These are phyloP conservation scores for Clohesyomyces aquaticus DNA, from an alignment of 495 filamentous ascomycete genomes.

Conservation along the genomic window DNA sequence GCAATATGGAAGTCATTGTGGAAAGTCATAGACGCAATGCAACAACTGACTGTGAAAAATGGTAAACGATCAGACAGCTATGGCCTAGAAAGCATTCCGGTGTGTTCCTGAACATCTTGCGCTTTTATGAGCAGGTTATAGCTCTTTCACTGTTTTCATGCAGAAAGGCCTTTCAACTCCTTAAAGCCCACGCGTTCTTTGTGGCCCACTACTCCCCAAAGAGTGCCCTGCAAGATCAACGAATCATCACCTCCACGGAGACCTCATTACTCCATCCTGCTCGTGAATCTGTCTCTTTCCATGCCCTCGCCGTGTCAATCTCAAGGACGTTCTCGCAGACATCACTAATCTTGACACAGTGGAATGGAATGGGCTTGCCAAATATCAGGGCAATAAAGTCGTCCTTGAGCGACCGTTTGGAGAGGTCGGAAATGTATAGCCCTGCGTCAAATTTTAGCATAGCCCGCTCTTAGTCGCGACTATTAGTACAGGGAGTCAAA, in stretches of 20 bases:
- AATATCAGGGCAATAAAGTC: conserved; percentile 78
- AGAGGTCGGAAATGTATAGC: conserved; percentile 71
- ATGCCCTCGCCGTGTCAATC: conserved; percentile 77
- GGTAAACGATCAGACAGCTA: no score
- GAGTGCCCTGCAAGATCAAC: conserved; percentile 8
- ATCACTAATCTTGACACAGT: conserved; percentile 65
- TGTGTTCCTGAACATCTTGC: no score
- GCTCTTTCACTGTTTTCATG: no score
- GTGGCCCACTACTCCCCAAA: background rate
- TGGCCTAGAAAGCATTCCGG: no score
- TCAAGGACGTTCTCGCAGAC: conserved; percentile 65
- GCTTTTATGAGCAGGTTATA: no score
- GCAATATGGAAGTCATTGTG: no score
- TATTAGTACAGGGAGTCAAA: conserved; percentile 12
- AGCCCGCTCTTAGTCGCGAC: background rate
- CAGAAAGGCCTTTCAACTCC: no score
- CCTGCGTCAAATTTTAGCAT: conserved; percentile 49
- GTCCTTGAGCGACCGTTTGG: conserved; percentile 59
- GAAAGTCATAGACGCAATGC: no score
- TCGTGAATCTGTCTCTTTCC: conserved; percentile 71
- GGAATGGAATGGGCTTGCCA: conserved; percentile 66
- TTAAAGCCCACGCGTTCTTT: background rate
- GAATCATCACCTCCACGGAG: conserved; percentile 66
- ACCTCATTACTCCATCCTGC: conserved; percentile 86
- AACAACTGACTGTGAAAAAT: no score